Conservation (phyloP, 306 rosid species). For the Acmispon strigosus region DNA sequence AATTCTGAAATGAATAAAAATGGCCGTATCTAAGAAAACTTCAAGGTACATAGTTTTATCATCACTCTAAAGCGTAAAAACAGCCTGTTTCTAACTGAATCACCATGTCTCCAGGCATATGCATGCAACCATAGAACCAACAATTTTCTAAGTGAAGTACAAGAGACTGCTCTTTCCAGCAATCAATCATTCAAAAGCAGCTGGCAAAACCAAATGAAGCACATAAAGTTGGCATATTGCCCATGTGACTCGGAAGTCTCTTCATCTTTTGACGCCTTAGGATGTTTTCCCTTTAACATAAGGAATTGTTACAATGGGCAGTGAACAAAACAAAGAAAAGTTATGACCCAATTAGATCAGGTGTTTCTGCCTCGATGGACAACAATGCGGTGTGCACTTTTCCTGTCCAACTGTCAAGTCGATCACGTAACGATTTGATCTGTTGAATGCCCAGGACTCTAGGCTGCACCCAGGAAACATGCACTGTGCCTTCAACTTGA, state of each 20-base stretch:
- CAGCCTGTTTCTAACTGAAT: constrained; percentile 34
- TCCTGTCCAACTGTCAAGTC: constrained; percentile 74
- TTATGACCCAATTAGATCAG: constrained; percentile 88
- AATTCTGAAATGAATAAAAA: constrained; percentile 26
- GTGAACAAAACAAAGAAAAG: constrained; percentile 22
- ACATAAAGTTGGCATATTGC: constrained; percentile 39
- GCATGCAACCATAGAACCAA: constrained; percentile 49
- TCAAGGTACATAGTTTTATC: constrained; percentile 38
- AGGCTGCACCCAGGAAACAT: constrained; percentile 99
- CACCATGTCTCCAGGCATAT: constrained; percentile 35
- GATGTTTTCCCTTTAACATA: constrained; percentile 26
- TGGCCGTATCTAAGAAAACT: constrained; percentile 36
- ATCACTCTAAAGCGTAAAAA: constrained; percentile 41
- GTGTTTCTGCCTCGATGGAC: constrained; percentile 97
- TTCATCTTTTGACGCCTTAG: constrained; percentile 30
- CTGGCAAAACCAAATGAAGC: constrained; percentile 38
- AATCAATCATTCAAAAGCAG: constrained; percentile 48
- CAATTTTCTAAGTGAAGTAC: constrained; percentile 50
- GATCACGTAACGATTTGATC: constrained; percentile 78
- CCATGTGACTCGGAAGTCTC: constrained; percentile 31
- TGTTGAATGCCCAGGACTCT: constrained; percentile 91
- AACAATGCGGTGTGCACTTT: constrained; percentile 82
- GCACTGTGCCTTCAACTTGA: constrained; percentile 92
- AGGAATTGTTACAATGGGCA: constrained; percentile 48
- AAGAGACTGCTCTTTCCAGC: constrained; percentile 43